Evolutionary conservation across 805 yeast species (phyloP), one percentile per base, ranked within the genome.

Genomic region (Myxozyma geophila): DNA sequence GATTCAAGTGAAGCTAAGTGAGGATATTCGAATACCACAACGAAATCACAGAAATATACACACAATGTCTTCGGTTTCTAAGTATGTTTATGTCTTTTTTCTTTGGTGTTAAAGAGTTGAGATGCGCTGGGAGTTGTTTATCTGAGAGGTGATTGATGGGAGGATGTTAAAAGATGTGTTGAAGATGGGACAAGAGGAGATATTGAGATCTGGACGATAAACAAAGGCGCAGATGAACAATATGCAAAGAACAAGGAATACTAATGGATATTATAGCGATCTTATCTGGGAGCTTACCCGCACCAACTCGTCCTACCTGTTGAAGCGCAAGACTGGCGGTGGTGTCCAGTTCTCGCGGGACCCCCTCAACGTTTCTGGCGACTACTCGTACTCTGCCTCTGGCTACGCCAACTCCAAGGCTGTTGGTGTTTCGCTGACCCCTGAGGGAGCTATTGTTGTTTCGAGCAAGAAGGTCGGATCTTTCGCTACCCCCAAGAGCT

Each of bases 221-320:
- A 28, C 28, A 28, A 28, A 28, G 28, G 15, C 46, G 9, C 13
- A 9, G 19, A 46, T 21, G 37, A 35, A 44, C 46, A 37, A 33
- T 19, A 17, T 12, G 12, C n/a, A n/a, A n/a, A 15, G 36, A 36
- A 12, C n/a, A 13, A 28, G 28, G 28, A 28, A 23, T 37, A 19
- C 49, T 28, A 17, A 19, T 13, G 15, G 1, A 9, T 33, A 8
- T 35, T 40, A n/a, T 28, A 66, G 69, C 80, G 85, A 82, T 71
- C 78, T 82, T 64, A 74, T 82, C 78, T 82, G 85, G 85, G 82
- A 80, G 70, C 72, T 82, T 60, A 77, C 83, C 77, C 80, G 82
- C 71, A 71, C 75, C 70, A 76, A 81, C 79, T 76, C 80, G 62
- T 71, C 80, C 66, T 82, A 69, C 80, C 76, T 82, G 63, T 83